These are phyloP conservation scores for Russula earlei DNA, from an alignment of 768 basidiomycete species.

Conservation along the genomic window DNA sequence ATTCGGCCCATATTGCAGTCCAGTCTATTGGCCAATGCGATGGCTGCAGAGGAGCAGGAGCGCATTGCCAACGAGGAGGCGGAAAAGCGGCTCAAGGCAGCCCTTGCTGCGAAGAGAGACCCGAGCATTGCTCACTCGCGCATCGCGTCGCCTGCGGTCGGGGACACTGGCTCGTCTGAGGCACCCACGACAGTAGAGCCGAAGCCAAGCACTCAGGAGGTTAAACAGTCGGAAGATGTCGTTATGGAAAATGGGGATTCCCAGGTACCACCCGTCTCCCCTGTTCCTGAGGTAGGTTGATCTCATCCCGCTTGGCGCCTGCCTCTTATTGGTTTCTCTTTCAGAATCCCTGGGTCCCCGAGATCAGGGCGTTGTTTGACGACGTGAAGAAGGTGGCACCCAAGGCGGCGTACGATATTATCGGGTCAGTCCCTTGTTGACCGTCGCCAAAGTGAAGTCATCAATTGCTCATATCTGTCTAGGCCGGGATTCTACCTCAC, in stretches of 20 bases:
- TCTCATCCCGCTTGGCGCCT: neutral
- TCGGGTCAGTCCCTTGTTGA: slow-evolving; percentile 49
- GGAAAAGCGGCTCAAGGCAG: slow-evolving; percentile 74
- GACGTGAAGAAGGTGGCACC: slow-evolving; percentile 69
- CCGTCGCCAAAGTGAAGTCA: slow-evolving; percentile 9
- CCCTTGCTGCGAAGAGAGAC: slow-evolving; percentile 69
- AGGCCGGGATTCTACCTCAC: slow-evolving; percentile 91
- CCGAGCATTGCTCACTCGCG: slow-evolving; percentile 47
- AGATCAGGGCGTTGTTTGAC: slow-evolving; percentile 62
- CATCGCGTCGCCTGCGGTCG: slow-evolving; percentile 49
- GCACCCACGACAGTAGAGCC: neutral
- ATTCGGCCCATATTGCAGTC: slow-evolving; percentile 71
- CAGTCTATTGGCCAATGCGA: slow-evolving; percentile 49
- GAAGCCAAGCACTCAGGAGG: slow-evolving; percentile 6
- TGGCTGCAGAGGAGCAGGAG: slow-evolving; percentile 60
- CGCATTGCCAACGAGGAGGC: slow-evolving; percentile 62
- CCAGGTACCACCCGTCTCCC: slow-evolving; percentile 2
- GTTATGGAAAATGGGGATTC: slow-evolving; percentile 45
- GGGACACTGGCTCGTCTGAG: slow-evolving; percentile 11
- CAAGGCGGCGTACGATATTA: slow-evolving; percentile 47
- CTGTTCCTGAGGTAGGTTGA: slow-evolving; percentile 7
- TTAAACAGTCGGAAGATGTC: slow-evolving; percentile 29
- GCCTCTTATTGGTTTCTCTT: neutral
- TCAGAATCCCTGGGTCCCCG: slow-evolving; percentile 74
- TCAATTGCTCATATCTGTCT: slow-evolving; percentile 3